phyloP scores from a whole-genome alignment of 345 rosid genomes.

The Punica granatum region DNA sequence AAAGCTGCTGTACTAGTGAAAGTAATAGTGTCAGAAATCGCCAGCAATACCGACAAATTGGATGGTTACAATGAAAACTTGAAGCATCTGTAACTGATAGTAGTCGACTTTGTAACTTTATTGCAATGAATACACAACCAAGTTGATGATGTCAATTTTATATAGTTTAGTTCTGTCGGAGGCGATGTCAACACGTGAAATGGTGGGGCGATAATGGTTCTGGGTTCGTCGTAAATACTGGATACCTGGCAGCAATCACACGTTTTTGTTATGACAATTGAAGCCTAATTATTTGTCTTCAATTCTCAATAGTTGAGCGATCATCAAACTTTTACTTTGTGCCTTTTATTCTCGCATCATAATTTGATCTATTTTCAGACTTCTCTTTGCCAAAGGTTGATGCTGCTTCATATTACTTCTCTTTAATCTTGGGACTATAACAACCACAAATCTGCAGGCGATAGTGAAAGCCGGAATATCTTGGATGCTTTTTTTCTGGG shows the following conservation, averaged over 20 bases:
- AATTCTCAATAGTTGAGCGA: background rate
- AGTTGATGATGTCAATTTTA: background rate
- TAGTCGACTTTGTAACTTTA: background rate
- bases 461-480: conserved; percentile 48
- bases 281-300: too few species aligned
- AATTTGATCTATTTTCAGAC: background rate
- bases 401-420: background rate
- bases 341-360: background rate
- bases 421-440: background rate
- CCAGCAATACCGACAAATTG: background rate
- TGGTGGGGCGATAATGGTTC: background rate
- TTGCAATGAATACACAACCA: background rate
- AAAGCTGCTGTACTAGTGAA: background rate
- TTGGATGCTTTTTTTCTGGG: conserved; percentile 95
- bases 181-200: background rate
- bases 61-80: background rate
- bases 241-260: background rate
- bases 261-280: background rate
- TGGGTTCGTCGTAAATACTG: background rate
- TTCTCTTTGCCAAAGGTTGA: background rate
- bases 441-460: conserved; percentile 34
- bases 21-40: background rate
- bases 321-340: background rate
- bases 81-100: background rate
- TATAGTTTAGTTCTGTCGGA: background rate